Evolutionary conservation across 2,329 filamentous ascomycete species (phyloP), one percentile per base, ranked within the genome.

Genomic region (Venturia carpophila): DNA sequence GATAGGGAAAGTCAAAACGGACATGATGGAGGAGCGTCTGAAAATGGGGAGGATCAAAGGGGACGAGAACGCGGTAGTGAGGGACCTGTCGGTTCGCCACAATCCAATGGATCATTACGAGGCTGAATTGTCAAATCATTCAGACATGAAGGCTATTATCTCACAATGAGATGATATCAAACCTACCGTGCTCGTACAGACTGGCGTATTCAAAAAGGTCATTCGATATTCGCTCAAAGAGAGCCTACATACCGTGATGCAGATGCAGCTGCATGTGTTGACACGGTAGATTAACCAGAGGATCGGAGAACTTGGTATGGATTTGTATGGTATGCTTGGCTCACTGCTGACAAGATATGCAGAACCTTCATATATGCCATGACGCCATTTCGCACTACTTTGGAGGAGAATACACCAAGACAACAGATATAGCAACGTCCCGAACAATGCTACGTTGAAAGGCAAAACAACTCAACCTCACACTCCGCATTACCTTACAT

Each of bases 1-100:
- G 73, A 69, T 64, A 71, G 72, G 17, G 73, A 71, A 66, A 47
- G 55, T 13, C 47, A 60, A 11, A 55, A 34, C 13, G 41, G 47
- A 15, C 27, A 47, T 24, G 62, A 60, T 27, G 41, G 47, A 24
- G 64, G 56, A 30, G 61, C 24, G 19, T 47, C 5, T 63, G 43
- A 15, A 24, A 55, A 39, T 52, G 62, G 45, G 17, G 62, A 24
- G 10, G 43, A 30, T 43, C 37, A 15, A 7, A 61, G 15, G n/a
- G 60, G 27, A 6, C 6, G n/a, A 61, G 60, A 61, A 42, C 42
- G 11, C 39, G n/a, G 21, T 19, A 61, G 37, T 19, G 37, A 39
- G n/a, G n/a, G 42, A n/a, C 15, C 27, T 15, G 52, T 58, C 10
- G 52, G 52, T 9, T 58, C 52, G 9, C 52, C 52, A 58, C 17